A percentile compares a stretch with the other conserved stretches of the same genome.
Evolutionary conservation across 2,329 filamentous ascomycete species (phyloP).

Genomic region (Penicillium hordei): DNA sequence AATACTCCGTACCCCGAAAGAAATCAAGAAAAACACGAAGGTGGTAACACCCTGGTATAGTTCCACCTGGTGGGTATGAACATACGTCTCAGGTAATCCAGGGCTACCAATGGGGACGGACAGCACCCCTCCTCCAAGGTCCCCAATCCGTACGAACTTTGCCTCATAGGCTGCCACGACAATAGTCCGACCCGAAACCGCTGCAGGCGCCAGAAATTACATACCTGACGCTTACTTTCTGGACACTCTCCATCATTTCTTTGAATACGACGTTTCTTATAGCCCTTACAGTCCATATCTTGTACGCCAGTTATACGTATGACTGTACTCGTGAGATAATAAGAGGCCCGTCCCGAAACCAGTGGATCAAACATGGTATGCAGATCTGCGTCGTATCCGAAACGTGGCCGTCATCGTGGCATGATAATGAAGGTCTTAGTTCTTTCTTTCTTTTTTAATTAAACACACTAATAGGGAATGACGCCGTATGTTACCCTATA

Average conservation of each 20-base stretch:
- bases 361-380: slow-evolving; percentile 10
- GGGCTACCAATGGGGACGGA: slow-evolving; percentile 21
- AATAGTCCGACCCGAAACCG: slow-evolving; percentile 14
- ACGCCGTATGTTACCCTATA: not conserved
- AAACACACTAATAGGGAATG: not conserved
- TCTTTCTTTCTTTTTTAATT: not conserved
- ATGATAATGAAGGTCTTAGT: not conserved
- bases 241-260: not conserved
- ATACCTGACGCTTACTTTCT: slow-evolving; percentile 1
- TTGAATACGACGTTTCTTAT: not conserved
- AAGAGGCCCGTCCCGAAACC: slow-evolving; percentile 20
- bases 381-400: slow-evolving; percentile 10
- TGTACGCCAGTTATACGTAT: not conserved
- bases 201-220: slow-evolving; percentile 23
- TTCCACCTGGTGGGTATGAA: slow-evolving; percentile 12
- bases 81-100: slow-evolving; percentile 10
- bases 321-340: slow-evolving; percentile 20
- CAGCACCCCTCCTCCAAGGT: slow-evolving; percentile 24
- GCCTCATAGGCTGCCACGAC: slow-evolving; percentile 20
- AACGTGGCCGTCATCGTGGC: slow-evolving; percentile 9
- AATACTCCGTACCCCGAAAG: not conserved
- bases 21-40: not conserved
- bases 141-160: slow-evolving; percentile 18
- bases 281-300: not conserved
- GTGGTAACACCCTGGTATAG: not conserved